Evolutionary conservation across 2,329 filamentous ascomycete species (phyloP), one percentile per base, ranked within the genome.

Genomic region (Neoascochyta sp.): DNA sequence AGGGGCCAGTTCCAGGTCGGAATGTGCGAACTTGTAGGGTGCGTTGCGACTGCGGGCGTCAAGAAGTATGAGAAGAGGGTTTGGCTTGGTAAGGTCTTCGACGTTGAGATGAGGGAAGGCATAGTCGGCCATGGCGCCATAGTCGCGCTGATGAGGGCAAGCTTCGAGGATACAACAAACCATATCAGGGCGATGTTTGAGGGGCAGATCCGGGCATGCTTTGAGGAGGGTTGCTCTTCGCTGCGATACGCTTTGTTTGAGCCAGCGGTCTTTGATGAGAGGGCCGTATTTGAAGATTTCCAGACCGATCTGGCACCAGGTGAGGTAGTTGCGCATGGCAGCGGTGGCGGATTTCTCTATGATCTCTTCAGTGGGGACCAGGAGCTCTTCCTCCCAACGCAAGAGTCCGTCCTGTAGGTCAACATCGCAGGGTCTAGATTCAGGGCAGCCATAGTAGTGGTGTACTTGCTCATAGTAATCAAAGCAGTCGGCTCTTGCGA

Each of bases 81-180:
- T 70, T 0, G 65, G 50, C 13, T 67, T 60, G 0, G 45, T 29
- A 1, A 81, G 57, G 42, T 80, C 76, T 32, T 80, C 72, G 22
- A 73, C 60, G 41, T 80, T 81, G 48, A 80, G 69, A 24, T 71
- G 63, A 0, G 76, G 76, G 64, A 22, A 74, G 50, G 36, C 59
- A 75, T 7, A 55, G 31, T 5, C 66, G 61, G 7, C 15, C 7
- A 16, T 22, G 9, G 50, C 7, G 33, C 34, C 17, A 63, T 51
- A 14, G 47, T 51, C n/a, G 11, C 29, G 24, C n/a, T 29, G 25
- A 15, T 37, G 27, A 7, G 34, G 19, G 12, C 23, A 37, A 3
- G 10, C 7, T 15, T 29, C 15, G 7, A 33, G 19, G 23, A 38
- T 4, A 12, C 17, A 18, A 6, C 11, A 10, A 5, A 53, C 47